Percentiles rank a stretch among this genome's conserved stretches.
Conservation (phyloP, 2,329 filamentous ascomycete genomes). For the Fusarium sp. region DNA sequence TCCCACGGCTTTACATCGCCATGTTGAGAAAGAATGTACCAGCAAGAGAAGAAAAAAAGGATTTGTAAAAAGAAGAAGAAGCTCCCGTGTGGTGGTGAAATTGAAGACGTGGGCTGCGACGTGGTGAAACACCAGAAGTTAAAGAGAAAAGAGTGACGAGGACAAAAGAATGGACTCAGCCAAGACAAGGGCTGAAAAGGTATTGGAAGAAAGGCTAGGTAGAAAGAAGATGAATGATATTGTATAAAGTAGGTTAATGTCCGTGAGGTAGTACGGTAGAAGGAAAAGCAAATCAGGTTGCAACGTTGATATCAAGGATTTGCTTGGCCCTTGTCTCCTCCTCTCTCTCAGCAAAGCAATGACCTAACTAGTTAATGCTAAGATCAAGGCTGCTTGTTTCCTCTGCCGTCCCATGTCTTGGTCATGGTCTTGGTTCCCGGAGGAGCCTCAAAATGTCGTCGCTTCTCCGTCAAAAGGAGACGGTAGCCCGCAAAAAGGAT, state of each 20-base stretch:
- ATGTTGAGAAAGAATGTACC: constrained; percentile 8
- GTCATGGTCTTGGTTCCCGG: background rate
- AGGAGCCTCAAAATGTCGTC: constrained; percentile 36
- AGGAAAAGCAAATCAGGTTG: constrained; percentile 28
- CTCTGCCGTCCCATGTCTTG: constrained; percentile 32
- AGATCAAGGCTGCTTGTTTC: constrained; percentile 9
- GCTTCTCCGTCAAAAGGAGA: constrained; percentile 23
- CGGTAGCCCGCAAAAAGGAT: constrained; percentile 25
- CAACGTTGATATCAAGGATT: constrained; percentile 31
- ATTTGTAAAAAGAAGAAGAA: constrained; percentile 4
- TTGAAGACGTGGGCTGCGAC: constrained; percentile 9
- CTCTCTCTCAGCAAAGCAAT: background rate
- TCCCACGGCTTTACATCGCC: constrained; percentile 25
- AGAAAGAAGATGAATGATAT: constrained; percentile 11
- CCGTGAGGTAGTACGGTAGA: background rate
- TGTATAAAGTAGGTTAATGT: background rate
- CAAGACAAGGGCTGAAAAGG: constrained; percentile 35
- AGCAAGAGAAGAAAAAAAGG: background rate
- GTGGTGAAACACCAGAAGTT: constrained; percentile 7
- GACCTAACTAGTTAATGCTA: constrained; percentile 15
- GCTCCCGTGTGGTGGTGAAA: constrained; percentile 6
- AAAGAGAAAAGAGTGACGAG: constrained; percentile 10
- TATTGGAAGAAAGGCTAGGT: constrained; percentile 15
- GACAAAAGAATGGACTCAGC: constrained; percentile 37
- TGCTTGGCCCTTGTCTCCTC: constrained; percentile 34